Evolutionary conservation across 2,329 filamentous ascomycete genomes (phyloP), one percentile per base, ranked within the genome.

Genomic region (Scorias spongiosa): DNA sequence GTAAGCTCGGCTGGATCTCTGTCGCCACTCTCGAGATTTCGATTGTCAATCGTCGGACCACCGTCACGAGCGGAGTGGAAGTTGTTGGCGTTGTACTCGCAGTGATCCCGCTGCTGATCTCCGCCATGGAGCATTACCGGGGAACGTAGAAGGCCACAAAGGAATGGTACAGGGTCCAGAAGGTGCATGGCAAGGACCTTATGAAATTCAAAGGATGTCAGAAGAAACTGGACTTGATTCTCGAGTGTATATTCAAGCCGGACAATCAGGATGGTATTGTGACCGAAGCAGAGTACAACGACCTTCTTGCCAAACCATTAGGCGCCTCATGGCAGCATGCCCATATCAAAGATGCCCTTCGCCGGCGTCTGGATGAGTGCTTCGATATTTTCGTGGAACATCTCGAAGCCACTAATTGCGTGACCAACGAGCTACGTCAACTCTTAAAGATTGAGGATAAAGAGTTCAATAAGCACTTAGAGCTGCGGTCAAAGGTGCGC

Each of bases 51-150:
- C 32, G 9, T 12, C 12, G 9, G 32, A 15, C 32, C 3, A 5
- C 32, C 4, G 15, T 11, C 10, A 46, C 42, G 46, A 42, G 41
- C 20, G 45, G 51, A 34, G 55, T 54, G n/a, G 59, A 61, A 49
- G 45, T 54, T 2, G 55, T 53, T 6, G 59, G 59, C 2, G 43
- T 62, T 3, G 50, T 59, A 1, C 46, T 62, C 1, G 59, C 53
- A 2, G 57, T 52, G 1, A 55, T 61, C 41, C 59, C 58, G 4
- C 30, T 61, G 26, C 34, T 57, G 15, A 52, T 61, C 4, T 46
- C 47, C 5, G 52, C 51, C 6, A 45, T 59, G 28, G 56, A 59
- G 39, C 49, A 54, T 37, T 58, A 58, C 45, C 49, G 42, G 48
- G 48, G 44, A 4, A 41, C 29, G 10, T 42, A 46, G 32, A 52